Evolutionary conservation across 495 filamentous ascomycete genomes (phyloP).

Genomic region (Beverwykella pulmonaria): DNA sequence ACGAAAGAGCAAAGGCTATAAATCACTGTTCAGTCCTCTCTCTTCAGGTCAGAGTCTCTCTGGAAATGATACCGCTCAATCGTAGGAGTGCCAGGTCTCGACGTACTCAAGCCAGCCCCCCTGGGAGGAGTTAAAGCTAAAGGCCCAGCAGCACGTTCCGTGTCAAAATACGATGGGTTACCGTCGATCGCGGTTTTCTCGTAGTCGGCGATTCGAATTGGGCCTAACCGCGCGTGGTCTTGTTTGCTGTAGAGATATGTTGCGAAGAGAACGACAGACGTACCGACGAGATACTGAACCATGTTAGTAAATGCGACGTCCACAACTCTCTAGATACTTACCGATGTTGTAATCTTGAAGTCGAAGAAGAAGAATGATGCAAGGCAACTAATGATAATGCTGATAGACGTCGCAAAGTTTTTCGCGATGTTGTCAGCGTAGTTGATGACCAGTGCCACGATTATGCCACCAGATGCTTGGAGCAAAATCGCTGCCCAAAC

Average conservation of each 20-base stretch:
- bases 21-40: constrained; percentile 27
- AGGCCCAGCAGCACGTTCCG: constrained; percentile 50
- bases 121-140: constrained; percentile 54
- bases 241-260: constrained; percentile 79
- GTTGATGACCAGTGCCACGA: constrained; percentile 81
- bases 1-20: background rate
- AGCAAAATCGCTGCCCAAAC: constrained; percentile 84
- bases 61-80: constrained; percentile 39
- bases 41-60: constrained; percentile 42
- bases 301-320: background rate
- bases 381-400: constrained; percentile 79
- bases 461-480: constrained; percentile 80
- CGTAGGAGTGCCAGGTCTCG: constrained; percentile 66
- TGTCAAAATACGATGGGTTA: constrained; percentile 56
- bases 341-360: constrained; percentile 67
- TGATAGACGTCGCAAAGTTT: constrained; percentile 89
- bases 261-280: constrained; percentile 71
- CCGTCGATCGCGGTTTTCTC: constrained; percentile 66
- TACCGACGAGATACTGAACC: constrained; percentile 78
- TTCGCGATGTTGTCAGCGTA: constrained; percentile 87
- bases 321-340: constrained; percentile 52
- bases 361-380: constrained; percentile 85
- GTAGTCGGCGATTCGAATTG: constrained; percentile 72
- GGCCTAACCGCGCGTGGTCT: constrained; percentile 59
- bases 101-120: constrained; percentile 61